Conservation (phyloP, 1,139 yeast genomes). For the Zygosaccharomyces sapae region DNA sequence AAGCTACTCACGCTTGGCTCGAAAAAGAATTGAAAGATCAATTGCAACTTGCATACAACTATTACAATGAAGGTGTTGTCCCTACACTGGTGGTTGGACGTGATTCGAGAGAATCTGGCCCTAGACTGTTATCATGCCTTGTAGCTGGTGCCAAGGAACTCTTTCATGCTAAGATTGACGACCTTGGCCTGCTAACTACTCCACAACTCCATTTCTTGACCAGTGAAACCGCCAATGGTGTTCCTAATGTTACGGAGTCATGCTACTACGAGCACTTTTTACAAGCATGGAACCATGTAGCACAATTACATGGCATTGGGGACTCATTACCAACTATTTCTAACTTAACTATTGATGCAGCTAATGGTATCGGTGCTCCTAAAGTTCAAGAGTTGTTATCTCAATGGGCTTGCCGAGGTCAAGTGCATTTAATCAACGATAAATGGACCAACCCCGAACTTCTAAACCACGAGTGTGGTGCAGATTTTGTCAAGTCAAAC, state of each 20-base stretch:
- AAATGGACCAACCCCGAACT: conserved; percentile 50
- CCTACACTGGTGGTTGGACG: conserved; percentile 53
- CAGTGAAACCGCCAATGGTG: conserved; percentile 41
- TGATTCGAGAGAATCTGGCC: conserved; percentile 79
- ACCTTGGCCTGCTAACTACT: conserved; percentile 77
- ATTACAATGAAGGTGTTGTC: conserved; percentile 37
- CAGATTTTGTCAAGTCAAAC: conserved; percentile 89
- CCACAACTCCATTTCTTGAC: conserved; percentile 93
- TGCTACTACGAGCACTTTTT: conserved; percentile 73
- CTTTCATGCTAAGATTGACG: conserved; percentile 41
- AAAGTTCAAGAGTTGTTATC: conserved; percentile 52
- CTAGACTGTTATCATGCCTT: conserved; percentile 57
- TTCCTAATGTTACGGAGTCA: conserved; percentile 43
- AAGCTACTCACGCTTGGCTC: conserved; percentile 1
- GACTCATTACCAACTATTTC: conserved; percentile 35
- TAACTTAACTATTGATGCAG: conserved; percentile 70
- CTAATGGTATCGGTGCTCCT: conserved; percentile 95
- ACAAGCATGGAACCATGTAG: conserved; percentile 41
- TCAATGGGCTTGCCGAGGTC: conserved; percentile 43
- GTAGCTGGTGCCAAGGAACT: conserved; percentile 59
- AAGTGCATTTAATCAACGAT: conserved; percentile 54
- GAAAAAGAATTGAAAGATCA: conserved; percentile 1
- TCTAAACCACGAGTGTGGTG: conserved; percentile 84
- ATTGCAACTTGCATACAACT: conserved; percentile 16
- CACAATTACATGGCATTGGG: conserved; percentile 40